Evolutionary conservation across 208 protist species (phyloP), one percentile per base, ranked within the genome.

Genomic region (Trypanosoma mega): DNA sequence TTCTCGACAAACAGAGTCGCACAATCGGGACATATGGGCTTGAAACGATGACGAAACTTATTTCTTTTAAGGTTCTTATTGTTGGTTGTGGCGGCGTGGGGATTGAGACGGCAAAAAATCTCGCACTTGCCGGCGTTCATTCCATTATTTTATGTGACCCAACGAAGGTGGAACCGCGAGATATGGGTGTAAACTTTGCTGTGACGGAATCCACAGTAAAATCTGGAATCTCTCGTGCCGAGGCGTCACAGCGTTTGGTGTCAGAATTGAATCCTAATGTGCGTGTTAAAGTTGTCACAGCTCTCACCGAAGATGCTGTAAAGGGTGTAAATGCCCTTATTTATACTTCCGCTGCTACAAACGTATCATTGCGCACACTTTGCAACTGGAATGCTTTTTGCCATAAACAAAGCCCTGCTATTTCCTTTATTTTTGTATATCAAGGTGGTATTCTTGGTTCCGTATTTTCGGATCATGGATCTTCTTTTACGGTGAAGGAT

Each of bases 151-250:
- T 97, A 9, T 85, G 78, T 58, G 93, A 97, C 64, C 76, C 90
- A 0, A 73, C 71, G 33, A 63, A 47, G 11, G 63, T 72, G 2
- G 74, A 74, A 12, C 45, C 58, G 23, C 59, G 62, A 27, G 85
- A 96, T 58, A 87, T 97, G 82, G 87, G 88, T 29, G 80, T 92
- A 26, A 93, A 95, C 71, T 97, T 97, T 55, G 88, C 87, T n/a
- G 65, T 96, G 23, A 84, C 82, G 3, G 75, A 87, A 50, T 68
- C 74, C 4, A 59, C 74, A 4, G 34, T 97, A 8, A 37, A 70
- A 11, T 68, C 63, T 9, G 70, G 74, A 43, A 67, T 82, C 24
- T 73, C 78, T 24, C 65, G 92, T 12, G 87, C 76, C 0, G 88
- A 89, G 58, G 69, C 76, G 0, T 93, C 83, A 1, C 49, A 72